Percentiles rank a stretch among this genome's conserved stretches.
Conservation (phyloP, 1,139 yeast genomes). For the Nadsonia commutata region DNA sequence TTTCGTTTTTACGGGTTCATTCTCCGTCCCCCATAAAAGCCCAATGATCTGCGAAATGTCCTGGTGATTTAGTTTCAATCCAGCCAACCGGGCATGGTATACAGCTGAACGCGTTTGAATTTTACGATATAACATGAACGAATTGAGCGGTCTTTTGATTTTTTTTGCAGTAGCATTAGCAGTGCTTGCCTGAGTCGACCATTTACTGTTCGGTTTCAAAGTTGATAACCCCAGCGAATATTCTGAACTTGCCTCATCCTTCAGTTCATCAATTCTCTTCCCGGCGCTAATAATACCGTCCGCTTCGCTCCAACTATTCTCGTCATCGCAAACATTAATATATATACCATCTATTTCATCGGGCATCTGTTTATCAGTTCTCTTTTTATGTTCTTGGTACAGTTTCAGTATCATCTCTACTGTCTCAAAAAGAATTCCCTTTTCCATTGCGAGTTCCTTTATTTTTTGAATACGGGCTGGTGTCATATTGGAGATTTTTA, state of each 20-base stretch:
- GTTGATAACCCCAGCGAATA: no score
- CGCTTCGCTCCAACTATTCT: no score
- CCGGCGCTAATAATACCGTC: no score
- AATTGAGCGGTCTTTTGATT: conserved; percentile 35
- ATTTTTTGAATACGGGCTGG: conserved; percentile 16
- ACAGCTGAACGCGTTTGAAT: conserved; percentile 30
- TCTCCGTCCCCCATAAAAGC: conserved; percentile 33
- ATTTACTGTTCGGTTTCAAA: no score
- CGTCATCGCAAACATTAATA: conserved; percentile 4
- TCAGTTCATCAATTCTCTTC: no score
- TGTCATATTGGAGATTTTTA: conserved; percentile 19
- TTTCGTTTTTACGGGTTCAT: conserved; percentile 23
- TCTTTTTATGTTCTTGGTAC: conserved; percentile 7
- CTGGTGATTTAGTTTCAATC: conserved; percentile 28
- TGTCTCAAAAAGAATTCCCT: conserved; percentile 19
- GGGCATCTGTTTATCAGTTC: background rate
- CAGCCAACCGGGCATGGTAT: conserved; percentile 25
- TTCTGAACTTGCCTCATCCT: no score
- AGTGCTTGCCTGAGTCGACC: no score
- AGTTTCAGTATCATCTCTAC: conserved; percentile 20
- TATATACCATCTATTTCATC: background rate
- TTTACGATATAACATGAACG: conserved; percentile 35
- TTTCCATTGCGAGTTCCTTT: conserved; percentile 16
- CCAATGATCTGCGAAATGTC: conserved; percentile 30
- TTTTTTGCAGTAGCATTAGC: no score